Evolutionary conservation across 768 basidiomycete species (phyloP).

Genomic region (Psilocybe cubensis): DNA sequence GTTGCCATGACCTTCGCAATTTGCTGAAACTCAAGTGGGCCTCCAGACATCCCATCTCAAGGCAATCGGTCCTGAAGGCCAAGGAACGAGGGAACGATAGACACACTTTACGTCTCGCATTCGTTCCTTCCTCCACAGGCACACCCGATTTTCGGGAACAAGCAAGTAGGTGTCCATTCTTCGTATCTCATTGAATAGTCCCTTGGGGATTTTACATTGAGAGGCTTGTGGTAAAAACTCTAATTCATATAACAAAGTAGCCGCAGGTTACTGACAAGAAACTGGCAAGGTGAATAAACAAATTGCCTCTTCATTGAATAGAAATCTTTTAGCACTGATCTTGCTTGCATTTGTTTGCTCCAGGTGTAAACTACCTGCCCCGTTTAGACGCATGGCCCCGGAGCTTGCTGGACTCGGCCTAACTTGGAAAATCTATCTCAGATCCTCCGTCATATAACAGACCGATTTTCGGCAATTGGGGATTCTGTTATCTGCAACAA

Average conservation of each 20-base stretch:
- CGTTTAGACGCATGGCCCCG: background rate
- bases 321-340: background rate
- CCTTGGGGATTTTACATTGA: background rate
- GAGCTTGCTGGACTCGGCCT: background rate
- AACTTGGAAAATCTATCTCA: background rate
- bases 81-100: constrained; percentile 2
- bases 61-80: constrained; percentile 7
- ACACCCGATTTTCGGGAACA: constrained; percentile 11
- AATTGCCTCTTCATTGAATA: background rate
- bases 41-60: background rate
- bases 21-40: background rate
- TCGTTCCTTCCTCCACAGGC: constrained; percentile 1
- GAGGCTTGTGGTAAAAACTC: background rate
- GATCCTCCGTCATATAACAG: constrained; percentile 3
- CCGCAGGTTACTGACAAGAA: background rate
- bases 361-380: background rate
- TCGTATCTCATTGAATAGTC: background rate
- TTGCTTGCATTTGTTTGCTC: background rate
- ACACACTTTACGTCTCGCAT: background rate
- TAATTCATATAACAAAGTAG: background rate
- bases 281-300: background rate
- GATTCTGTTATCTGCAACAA: no score
- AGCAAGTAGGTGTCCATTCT: constrained; percentile 1
- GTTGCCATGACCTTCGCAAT: background rate
- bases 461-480: background rate